Evolutionary conservation across 2,329 filamentous ascomycete species (phyloP).

Genomic region (Talaromyces sp.): DNA sequence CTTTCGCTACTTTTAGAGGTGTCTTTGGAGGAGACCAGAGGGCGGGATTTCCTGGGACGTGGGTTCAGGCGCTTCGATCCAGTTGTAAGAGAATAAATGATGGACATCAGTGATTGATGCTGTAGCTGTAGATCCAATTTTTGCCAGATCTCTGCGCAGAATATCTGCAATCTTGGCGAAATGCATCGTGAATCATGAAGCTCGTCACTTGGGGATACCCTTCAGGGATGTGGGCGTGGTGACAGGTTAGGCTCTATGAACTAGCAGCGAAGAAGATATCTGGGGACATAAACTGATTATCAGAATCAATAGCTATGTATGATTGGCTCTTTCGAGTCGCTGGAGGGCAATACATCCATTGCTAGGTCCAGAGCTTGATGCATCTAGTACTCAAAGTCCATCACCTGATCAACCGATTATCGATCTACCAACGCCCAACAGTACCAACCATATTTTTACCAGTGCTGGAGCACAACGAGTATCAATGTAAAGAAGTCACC

Average conservation of each 20-base stretch:
- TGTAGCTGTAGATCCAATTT: neutral
- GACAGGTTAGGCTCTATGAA: neutral
- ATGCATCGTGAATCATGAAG: neutral
- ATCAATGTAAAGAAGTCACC: neutral
- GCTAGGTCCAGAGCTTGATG: neutral
- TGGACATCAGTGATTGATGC: conserved; percentile 27
- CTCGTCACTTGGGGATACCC: neutral
- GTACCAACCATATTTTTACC: neutral
- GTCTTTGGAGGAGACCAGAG: conserved; percentile 35
- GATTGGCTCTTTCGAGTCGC: neutral
- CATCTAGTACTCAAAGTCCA: neutral
- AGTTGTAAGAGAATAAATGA: conserved; percentile 51
- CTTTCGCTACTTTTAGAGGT: conserved; percentile 25
- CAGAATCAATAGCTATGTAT: neutral
- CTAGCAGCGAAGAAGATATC: neutral
- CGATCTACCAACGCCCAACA: neutral
- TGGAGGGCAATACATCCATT: neutral
- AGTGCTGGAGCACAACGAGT: neutral
- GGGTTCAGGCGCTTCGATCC: conserved; percentile 41
- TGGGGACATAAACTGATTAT: no score
- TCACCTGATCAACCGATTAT: neutral
- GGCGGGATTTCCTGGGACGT: conserved; percentile 46
- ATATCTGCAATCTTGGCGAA: neutral
- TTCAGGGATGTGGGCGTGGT: neutral
- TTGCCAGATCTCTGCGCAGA: neutral